Conservation (phyloP, 805 yeast species). For the Candida dendrica region DNA sequence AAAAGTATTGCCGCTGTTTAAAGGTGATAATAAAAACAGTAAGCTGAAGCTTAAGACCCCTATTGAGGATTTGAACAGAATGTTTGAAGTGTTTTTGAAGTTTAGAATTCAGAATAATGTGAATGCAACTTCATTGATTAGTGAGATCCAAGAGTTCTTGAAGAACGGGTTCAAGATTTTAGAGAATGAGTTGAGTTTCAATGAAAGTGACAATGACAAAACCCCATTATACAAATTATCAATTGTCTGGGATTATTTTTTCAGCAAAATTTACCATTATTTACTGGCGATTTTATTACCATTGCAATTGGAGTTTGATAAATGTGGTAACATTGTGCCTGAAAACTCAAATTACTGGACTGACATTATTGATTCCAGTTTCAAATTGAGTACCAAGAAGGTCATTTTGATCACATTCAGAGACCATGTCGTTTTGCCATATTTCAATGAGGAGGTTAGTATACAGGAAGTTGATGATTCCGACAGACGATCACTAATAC, state of each 20-base stretch:
- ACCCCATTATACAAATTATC: conserved; percentile 26
- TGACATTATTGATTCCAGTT: conserved; percentile 15
- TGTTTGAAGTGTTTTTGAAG: conserved; percentile 34
- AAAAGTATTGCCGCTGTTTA: conserved; percentile 38
- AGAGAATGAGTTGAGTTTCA: conserved; percentile 28
- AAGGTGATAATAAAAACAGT: conserved; percentile 28
- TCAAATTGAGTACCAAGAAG: conserved; percentile 24
- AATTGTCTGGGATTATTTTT: conserved; percentile 51
- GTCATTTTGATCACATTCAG: conserved; percentile 40
- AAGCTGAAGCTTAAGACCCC: conserved; percentile 33
- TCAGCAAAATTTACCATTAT: conserved; percentile 46
- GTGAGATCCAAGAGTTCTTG: conserved; percentile 39
- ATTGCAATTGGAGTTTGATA: conserved; percentile 38
- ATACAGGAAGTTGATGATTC: conserved; percentile 23
- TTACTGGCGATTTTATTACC: conserved; percentile 59
- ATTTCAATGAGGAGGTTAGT: conserved; percentile 34
- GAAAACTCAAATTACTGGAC: conserved; percentile 21
- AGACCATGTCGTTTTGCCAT: conserved; percentile 46
- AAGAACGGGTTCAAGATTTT: conserved; percentile 34
- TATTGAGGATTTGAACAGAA: conserved; percentile 48
- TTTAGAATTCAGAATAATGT: conserved; percentile 30
- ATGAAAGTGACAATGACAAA: conserved; percentile 21
- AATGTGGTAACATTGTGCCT: conserved; percentile 20
- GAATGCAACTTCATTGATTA: conserved; percentile 28
- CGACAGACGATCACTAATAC: conserved; percentile 38